These are phyloP conservation scores for Mariannaea elegans DNA, from an alignment of 2,329 filamentous ascomycete species.

Conservation along the genomic window DNA sequence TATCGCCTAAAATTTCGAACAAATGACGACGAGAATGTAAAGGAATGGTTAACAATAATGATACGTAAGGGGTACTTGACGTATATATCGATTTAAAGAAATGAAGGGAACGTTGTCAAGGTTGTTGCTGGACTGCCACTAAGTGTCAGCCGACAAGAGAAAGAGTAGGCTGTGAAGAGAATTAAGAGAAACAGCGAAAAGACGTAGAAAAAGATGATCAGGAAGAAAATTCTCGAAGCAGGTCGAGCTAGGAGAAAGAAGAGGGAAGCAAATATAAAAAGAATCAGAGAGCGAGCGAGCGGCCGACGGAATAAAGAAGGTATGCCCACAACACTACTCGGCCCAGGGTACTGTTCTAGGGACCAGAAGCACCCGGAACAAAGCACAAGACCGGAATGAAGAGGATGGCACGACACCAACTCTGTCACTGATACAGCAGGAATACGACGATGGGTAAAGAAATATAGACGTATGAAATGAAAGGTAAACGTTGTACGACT, in stretches of 20 bases:
- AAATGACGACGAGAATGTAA: too few relatives aligned
- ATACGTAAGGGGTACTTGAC: too few relatives aligned
- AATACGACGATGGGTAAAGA: background rate
- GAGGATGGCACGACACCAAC: slow-evolving; percentile 11
- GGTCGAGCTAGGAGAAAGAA: background rate
- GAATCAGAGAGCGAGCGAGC: background rate
- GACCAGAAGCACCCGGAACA: background rate
- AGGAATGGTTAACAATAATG: too few relatives aligned
- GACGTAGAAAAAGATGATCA: background rate
- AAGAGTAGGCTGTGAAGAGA: background rate
- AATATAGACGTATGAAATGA: background rate
- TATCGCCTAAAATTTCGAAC: too few relatives aligned
- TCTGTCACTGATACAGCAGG: slow-evolving; percentile 9
- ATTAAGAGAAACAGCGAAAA: background rate
- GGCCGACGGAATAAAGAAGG: background rate
- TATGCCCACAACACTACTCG: background rate
- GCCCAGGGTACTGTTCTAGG: slow-evolving; percentile 1
- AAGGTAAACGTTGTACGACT: slow-evolving; percentile 8
- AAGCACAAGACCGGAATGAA: background rate
- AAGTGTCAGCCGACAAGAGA: too few relatives aligned
- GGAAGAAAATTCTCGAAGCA: background rate
- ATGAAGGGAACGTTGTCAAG: too few relatives aligned
- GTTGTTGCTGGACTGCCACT: too few relatives aligned
- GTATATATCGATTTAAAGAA: too few relatives aligned
- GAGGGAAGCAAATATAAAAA: background rate